Evolutionary conservation across 805 yeast genomes (phyloP).

Genomic region (Cyberlindnera amylophila): DNA sequence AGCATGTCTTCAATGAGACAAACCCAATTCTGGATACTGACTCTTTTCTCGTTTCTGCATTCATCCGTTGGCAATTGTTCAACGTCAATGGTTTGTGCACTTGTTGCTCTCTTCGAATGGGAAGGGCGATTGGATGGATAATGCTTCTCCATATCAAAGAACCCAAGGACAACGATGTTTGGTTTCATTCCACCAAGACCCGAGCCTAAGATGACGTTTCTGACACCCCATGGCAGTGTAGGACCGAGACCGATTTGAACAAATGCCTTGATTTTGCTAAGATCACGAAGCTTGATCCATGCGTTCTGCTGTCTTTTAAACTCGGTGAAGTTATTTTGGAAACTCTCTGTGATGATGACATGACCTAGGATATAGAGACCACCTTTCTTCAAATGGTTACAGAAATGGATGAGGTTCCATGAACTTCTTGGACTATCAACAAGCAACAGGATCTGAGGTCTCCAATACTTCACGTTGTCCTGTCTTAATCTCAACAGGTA

Average conservation of each 20-base stretch:
- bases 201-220: slow-evolving; percentile 87
- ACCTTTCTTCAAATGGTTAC: slow-evolving; percentile 93
- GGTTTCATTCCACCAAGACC: slow-evolving; percentile 99
- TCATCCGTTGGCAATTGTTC: slow-evolving; percentile 71
- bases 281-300: slow-evolving; percentile 80
- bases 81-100: slow-evolving; percentile 29
- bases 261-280: slow-evolving; percentile 81
- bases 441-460: slow-evolving; percentile 87
- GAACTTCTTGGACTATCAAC: slow-evolving; percentile 91
- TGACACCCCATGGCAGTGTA: slow-evolving; percentile 87
- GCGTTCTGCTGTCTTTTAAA: slow-evolving; percentile 69
- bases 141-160: slow-evolving; percentile 58
- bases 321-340: slow-evolving; percentile 64
- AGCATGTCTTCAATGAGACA: slow-evolving; percentile 86
- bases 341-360: slow-evolving; percentile 65
- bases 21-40: slow-evolving; percentile 82
- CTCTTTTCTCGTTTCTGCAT: slow-evolving; percentile 65
- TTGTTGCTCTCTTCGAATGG: slow-evolving; percentile 5
- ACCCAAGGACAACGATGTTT: slow-evolving; percentile 88
- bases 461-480: slow-evolving; percentile 96
- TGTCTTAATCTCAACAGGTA: slow-evolving; percentile 77
- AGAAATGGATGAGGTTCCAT: slow-evolving; percentile 88
- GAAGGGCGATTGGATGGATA: slow-evolving; percentile 14
- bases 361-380: slow-evolving; percentile 92
- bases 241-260: slow-evolving; percentile 91